These are phyloP conservation scores for Paragyromitra xinjiangensis DNA, from an alignment of 495 filamentous ascomycete species.

Conservation along the genomic window DNA sequence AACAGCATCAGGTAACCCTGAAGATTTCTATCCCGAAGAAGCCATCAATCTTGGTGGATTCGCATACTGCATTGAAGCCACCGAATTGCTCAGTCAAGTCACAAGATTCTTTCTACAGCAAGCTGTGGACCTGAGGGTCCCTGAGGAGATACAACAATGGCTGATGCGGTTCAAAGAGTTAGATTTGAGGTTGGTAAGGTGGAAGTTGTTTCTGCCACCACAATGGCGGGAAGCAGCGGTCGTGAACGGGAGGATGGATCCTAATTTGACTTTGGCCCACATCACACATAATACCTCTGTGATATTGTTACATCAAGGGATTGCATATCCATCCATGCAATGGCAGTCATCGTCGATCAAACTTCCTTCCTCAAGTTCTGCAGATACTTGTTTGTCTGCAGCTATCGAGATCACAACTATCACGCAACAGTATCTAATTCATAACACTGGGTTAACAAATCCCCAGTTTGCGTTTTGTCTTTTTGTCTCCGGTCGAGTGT, in stretches of 20 bases:
- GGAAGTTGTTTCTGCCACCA: slow-evolving; percentile 61
- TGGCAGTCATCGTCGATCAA: slow-evolving; percentile 57
- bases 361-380: slow-evolving; percentile 60
- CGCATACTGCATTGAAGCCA: slow-evolving; percentile 62
- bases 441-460: slow-evolving; percentile 55
- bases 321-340: slow-evolving; percentile 60
- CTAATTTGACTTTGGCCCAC: slow-evolving; percentile 62
- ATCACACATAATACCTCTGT: slow-evolving; percentile 63
- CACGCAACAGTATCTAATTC: slow-evolving; percentile 58
- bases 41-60: slow-evolving; percentile 60
- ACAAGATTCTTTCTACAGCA: slow-evolving; percentile 61
- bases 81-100: slow-evolving; percentile 60
- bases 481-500: slow-evolving; percentile 60
- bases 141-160: slow-evolving; percentile 59
- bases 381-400: slow-evolving; percentile 61
- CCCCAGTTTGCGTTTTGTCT: slow-evolving; percentile 61
- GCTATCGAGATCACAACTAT: slow-evolving; percentile 60
- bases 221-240: slow-evolving; percentile 60
- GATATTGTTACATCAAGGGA: slow-evolving; percentile 62
- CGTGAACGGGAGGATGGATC: slow-evolving; percentile 61
- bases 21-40: slow-evolving; percentile 52
- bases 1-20: slow-evolving; percentile 23
- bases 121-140: slow-evolving; percentile 57
- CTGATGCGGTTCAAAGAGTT: slow-evolving; percentile 63
- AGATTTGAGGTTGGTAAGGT: slow-evolving; percentile 61